Conservation (phyloP, 225 moss, liverwort and hornwort species). For the Antitrichia curtipendula region DNA sequence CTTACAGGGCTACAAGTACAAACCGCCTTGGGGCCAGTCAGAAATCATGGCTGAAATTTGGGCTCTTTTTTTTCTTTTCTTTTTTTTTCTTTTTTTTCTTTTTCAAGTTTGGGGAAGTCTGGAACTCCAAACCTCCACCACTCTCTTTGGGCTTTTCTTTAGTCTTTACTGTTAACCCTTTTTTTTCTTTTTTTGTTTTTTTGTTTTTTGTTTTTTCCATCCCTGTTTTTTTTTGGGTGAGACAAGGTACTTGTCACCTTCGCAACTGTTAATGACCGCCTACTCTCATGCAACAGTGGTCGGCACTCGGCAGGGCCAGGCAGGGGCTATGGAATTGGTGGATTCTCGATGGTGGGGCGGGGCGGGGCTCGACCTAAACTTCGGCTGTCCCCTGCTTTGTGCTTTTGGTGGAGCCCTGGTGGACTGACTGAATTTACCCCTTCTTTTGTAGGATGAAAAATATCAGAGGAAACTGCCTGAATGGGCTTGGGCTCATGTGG, state of each 20-base stretch:
- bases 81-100: not conserved
- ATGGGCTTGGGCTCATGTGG: not conserved
- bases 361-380: not conserved
- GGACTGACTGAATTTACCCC: too few relatives aligned
- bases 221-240: not conserved
- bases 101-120: not conserved
- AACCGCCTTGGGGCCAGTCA: not conserved
- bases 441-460: not conserved
- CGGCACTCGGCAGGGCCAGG: not conserved
- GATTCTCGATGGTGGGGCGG: not conserved
- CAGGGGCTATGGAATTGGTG: not conserved
- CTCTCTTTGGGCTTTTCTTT: not conserved
- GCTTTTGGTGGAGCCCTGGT: not conserved
- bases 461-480: not conserved
- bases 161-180: too few relatives aligned
- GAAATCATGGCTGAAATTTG: conserved; percentile 9
- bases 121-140: not conserved
- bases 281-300: not conserved
- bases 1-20: not conserved
- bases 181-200: too few relatives aligned
- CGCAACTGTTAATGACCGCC: not conserved
- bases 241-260: not conserved
- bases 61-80: not conserved
- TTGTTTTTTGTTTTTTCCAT: not conserved
- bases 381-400: not conserved